Evolutionary conservation across 129 eudicot genomes (phyloP).

Genomic region (Helichrysum umbraculigerum): DNA sequence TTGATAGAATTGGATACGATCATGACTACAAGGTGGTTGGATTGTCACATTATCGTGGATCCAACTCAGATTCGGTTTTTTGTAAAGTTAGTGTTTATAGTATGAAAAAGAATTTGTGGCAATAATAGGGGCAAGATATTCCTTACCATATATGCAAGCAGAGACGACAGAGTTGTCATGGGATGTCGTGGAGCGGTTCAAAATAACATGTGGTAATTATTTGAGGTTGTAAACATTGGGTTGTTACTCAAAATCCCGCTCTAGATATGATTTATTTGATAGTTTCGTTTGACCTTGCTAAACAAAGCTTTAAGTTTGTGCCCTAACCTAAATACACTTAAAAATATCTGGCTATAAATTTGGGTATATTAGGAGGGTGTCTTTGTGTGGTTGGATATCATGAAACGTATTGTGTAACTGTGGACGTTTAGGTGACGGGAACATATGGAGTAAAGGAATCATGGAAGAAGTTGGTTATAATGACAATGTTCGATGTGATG

Average conservation of each 20-base stretch:
- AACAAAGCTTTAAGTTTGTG: conserved; percentile 12
- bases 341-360: no score
- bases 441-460: no score
- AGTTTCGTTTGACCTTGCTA: conserved; percentile 28
- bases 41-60: conserved; percentile 1
- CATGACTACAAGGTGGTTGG: conserved; percentile 27
- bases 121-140: conserved; percentile 2
- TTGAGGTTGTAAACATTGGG: conserved; percentile 24
- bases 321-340: conserved; percentile 13
- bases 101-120: conserved; percentile 14
- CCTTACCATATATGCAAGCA: conserved; percentile 1
- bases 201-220: neutral
- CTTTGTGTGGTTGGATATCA: no score
- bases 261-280: neutral
- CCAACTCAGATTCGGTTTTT: neutral
- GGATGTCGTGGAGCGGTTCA: neutral
- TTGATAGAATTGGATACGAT: conserved; percentile 5
- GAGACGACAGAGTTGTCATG: no score
- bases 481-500: no score
- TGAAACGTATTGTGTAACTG: no score
- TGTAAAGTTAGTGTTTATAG: conserved; percentile 10
- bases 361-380: no score
- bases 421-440: no score
- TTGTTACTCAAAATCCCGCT: neutral
- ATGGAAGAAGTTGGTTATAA: no score